Conservation (phyloP, 495 filamentous ascomycete genomes). For the Neurospora tetraspora region DNA sequence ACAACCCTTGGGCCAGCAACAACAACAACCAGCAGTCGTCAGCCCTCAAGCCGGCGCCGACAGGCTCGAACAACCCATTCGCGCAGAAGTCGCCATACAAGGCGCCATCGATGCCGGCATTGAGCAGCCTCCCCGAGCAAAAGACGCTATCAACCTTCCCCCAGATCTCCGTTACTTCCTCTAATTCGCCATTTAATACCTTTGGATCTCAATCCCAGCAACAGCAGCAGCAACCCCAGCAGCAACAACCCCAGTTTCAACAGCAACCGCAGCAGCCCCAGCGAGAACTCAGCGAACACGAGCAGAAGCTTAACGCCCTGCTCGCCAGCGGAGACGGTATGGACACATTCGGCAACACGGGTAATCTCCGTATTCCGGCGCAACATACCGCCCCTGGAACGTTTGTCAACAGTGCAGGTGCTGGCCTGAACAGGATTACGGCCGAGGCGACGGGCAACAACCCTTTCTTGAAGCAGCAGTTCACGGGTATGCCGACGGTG, state of each 20-base stretch:
- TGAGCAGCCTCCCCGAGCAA: slow-evolving; percentile 63
- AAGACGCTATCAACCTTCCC: slow-evolving; percentile 47
- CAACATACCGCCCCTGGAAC: slow-evolving; percentile 96
- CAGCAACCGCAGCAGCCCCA: slow-evolving; percentile 34
- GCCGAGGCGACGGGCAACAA: slow-evolving; percentile 79
- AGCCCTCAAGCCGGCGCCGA: slow-evolving; percentile 52
- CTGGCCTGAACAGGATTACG: slow-evolving; percentile 57
- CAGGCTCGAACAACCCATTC: slow-evolving; percentile 96
- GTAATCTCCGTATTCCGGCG: slow-evolving; percentile 86
- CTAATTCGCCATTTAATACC: slow-evolving; percentile 1
- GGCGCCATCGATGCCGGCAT: slow-evolving; percentile 47
- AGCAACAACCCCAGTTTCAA: slow-evolving; percentile 30
- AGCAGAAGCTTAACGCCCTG: slow-evolving; percentile 82
- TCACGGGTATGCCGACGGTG: slow-evolving; percentile 65
- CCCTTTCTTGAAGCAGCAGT: slow-evolving; percentile 75
- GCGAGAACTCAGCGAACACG: slow-evolving; percentile 59
- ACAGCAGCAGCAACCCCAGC: slow-evolving; percentile 11
- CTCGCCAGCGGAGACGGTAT: slow-evolving; percentile 79
- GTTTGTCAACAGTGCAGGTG: slow-evolving; percentile 90
- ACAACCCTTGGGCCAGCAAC: slow-evolving; percentile 69
- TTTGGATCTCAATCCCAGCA: slow-evolving; percentile 20
- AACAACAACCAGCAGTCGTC: slow-evolving; percentile 34
- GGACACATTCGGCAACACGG: slow-evolving; percentile 95
- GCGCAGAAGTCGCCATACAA: slow-evolving; percentile 46
- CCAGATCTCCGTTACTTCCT: slow-evolving; percentile 5